Conservation (phyloP, 352 stramenopile genomes). For the Phytophthora rubi region DNA sequence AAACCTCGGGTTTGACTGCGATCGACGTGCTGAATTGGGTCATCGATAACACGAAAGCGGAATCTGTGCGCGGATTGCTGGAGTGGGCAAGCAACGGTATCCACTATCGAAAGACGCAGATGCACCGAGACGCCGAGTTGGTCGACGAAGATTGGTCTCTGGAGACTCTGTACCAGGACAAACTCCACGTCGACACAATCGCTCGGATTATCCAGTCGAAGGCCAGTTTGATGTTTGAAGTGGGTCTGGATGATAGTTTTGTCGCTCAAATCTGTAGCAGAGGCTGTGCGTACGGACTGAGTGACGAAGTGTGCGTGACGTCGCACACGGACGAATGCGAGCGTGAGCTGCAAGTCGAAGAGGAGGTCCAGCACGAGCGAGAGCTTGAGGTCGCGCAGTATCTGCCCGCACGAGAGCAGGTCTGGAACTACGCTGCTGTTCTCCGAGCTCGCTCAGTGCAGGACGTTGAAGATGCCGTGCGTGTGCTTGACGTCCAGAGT, state of each 20-base stretch:
- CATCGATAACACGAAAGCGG: conserved; percentile 76
- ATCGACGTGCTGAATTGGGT: conserved; percentile 79
- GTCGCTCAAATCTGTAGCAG: conserved; percentile 18
- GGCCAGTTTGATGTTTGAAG: too few relatives aligned
- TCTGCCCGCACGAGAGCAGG: conserved; percentile 12
- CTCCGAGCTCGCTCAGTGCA: conserved; percentile 16
- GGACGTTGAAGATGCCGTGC: neutral
- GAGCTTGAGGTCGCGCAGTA: conserved; percentile 14
- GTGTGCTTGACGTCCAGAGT: neutral
- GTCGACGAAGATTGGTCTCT: conserved; percentile 50
- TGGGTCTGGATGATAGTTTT: neutral
- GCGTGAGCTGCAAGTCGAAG: conserved; percentile 53
- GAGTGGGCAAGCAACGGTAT: conserved; percentile 76
- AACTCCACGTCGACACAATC: neutral
- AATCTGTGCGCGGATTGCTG: conserved; percentile 56
- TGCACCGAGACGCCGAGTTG: conserved; percentile 21
- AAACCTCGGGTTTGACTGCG: neutral
- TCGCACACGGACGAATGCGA: conserved; percentile 53
- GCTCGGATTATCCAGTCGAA: neutral
- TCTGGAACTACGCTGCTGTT: conserved; percentile 28
- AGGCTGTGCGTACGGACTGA: conserved; percentile 31
- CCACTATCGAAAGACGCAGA: conserved; percentile 36
- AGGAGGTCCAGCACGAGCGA: conserved; percentile 40
- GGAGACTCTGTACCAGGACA: conserved; percentile 23
- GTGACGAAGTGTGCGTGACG: conserved; percentile 43